A percentile compares a stretch with the other conserved stretches of the same genome.
These are phyloP conservation scores for Zostera marina DNA, from an alignment of 116 monocot species.

Conservation along the genomic window DNA sequence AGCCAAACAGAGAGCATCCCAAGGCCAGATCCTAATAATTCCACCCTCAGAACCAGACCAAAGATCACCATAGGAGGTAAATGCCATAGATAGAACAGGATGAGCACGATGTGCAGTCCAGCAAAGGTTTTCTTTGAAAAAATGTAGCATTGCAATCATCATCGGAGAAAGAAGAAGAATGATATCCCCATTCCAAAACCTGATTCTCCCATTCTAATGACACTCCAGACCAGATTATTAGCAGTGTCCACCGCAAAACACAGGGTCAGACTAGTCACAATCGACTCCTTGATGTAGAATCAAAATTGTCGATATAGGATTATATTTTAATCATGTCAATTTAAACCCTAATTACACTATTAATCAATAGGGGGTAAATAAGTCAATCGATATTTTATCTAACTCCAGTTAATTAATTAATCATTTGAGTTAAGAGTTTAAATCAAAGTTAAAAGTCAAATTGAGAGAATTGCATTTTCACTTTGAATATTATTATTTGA, in stretches of 20 bases:
- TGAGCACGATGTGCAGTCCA: conserved; percentile 79
- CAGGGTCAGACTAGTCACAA: conserved; percentile 34
- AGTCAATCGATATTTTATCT: too few relatives aligned
- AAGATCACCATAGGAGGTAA: conserved; percentile 74
- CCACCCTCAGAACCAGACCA: conserved; percentile 94
- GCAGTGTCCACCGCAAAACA: conserved; percentile 64
- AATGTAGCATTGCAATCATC: neutral
- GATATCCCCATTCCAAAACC: conserved; percentile 40
- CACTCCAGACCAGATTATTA: conserved; percentile 55
- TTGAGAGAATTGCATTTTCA: too few relatives aligned
- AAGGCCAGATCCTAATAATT: conserved; percentile 78
- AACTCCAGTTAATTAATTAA: too few relatives aligned
- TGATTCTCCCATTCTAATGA: conserved; percentile 85
- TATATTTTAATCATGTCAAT: too few relatives aligned
- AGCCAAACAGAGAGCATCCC: too few relatives aligned
- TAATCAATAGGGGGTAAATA: too few relatives aligned
- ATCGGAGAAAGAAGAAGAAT: neutral
- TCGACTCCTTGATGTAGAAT: conserved; percentile 42
- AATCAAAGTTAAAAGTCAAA: too few relatives aligned
- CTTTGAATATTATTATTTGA: too few relatives aligned
- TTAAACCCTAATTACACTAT: too few relatives aligned
- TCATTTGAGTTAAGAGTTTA: too few relatives aligned
- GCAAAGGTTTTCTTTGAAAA: conserved; percentile 48
- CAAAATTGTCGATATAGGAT: too few relatives aligned
- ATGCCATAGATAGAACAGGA: conserved; percentile 55